phyloP scores from a whole-genome alignment of 2,329 filamentous ascomycete genomes.

The Chalaropsis thielavioides region DNA sequence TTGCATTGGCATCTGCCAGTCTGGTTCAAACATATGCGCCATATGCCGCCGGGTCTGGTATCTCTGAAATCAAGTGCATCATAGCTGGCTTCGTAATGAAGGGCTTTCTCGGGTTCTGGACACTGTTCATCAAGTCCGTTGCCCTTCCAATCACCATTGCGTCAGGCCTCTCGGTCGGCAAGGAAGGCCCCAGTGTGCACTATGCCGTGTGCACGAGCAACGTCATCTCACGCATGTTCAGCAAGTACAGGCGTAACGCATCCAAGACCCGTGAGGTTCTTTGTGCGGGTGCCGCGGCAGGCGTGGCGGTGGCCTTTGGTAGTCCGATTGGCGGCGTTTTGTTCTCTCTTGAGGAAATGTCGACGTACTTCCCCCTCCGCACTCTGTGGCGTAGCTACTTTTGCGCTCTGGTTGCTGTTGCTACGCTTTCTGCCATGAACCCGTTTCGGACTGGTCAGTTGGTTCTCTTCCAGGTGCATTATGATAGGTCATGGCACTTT shows the following conservation, averaged over 20 bases:
- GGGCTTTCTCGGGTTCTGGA: conserved; percentile 84
- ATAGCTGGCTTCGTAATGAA: conserved; percentile 99
- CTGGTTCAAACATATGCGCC: conserved; percentile 86
- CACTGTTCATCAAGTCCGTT: conserved; percentile 84
- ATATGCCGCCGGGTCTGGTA: conserved; percentile 90
- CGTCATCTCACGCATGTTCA: conserved; percentile 83
- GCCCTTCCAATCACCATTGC: conserved; percentile 83
- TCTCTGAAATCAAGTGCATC: conserved; percentile 98
- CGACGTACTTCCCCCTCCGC: conserved; percentile 87
- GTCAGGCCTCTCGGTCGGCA: conserved; percentile 85
- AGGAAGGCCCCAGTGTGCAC: conserved; percentile 96
- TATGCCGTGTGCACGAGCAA: conserved; percentile 97
- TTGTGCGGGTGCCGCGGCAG: conserved; percentile 85
- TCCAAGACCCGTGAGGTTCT: conserved; percentile 91
- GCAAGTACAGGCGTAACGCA: conserved; percentile 81
- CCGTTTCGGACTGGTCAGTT: conserved; percentile 92
- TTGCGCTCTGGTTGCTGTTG: conserved; percentile 87
- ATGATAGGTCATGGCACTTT: conserved; percentile 94
- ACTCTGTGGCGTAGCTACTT: conserved; percentile 98
- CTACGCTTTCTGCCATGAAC: conserved; percentile 88
- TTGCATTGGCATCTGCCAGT: conserved; percentile 67
- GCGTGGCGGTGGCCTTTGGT: conserved; percentile 91
- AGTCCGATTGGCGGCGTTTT: conserved; percentile 93
- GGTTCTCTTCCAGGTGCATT: conserved; percentile 97
- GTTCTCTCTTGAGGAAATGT: conserved; percentile 97